phyloP scores from a whole-genome alignment of 116 monocot genomes.

The Trichopus zeylanicus region DNA sequence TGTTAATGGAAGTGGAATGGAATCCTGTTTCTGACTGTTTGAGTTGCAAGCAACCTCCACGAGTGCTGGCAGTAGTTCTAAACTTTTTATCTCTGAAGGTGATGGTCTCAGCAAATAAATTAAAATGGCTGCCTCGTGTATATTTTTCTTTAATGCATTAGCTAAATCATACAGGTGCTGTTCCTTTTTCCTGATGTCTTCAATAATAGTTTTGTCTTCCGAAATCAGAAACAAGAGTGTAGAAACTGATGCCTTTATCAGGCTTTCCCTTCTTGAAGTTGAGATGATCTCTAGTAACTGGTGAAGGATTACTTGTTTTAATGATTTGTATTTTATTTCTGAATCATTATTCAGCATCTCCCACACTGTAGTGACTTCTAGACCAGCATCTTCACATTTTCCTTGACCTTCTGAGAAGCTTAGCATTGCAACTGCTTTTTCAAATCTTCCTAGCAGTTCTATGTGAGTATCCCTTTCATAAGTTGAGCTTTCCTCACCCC shows the following conservation, averaged over 20 bases:
- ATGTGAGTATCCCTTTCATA: slow-evolving; percentile 35
- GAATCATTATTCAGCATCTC: slow-evolving; percentile 49
- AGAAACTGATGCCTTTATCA: slow-evolving; percentile 53
- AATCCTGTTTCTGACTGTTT: slow-evolving; percentile 25
- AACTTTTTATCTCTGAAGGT: slow-evolving; percentile 69
- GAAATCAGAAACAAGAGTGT: slow-evolving; percentile 63
- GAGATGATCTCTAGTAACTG: slow-evolving; percentile 68
- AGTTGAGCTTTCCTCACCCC: slow-evolving; percentile 43
- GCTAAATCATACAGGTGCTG: slow-evolving; percentile 49
- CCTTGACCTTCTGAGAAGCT: slow-evolving; percentile 40
- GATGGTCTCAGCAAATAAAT: slow-evolving; percentile 83
- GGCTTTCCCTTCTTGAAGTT: slow-evolving; percentile 62
- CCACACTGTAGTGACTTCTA: slow-evolving; percentile 57
- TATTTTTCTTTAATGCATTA: slow-evolving; percentile 64
- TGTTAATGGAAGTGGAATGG: slow-evolving; percentile 46
- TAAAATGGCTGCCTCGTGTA: slow-evolving; percentile 75
- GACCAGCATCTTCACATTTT: slow-evolving; percentile 35
- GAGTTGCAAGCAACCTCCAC: slow-evolving; percentile 75
- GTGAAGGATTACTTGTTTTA: slow-evolving; percentile 61
- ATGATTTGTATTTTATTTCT: slow-evolving; percentile 33
- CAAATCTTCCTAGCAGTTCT: slow-evolving; percentile 53
- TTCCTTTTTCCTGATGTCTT: slow-evolving; percentile 70
- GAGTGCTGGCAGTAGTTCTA: slow-evolving; percentile 68
- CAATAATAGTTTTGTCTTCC: slow-evolving; percentile 65
- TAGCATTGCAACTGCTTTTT: slow-evolving; percentile 55